These are phyloP conservation scores for Sphaerosporella brunnea DNA, from an alignment of 495 filamentous ascomycete genomes.

Conservation along the genomic window DNA sequence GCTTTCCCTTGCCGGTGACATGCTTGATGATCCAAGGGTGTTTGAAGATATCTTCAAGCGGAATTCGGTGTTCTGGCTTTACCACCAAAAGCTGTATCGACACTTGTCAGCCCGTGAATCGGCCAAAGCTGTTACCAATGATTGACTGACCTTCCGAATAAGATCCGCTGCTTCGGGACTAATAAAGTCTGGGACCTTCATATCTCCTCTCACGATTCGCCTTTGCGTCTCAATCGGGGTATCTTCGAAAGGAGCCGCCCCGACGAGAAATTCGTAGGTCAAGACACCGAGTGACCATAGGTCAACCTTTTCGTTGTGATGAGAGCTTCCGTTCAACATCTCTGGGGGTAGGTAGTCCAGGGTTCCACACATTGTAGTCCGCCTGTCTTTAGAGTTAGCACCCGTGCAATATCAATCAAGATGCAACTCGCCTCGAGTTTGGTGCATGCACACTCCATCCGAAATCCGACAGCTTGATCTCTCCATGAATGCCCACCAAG, in stretches of 20 bases:
- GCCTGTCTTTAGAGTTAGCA: conserved; percentile 20
- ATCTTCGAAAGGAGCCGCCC: conserved; percentile 93
- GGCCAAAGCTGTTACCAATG: background rate
- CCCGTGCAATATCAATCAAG: background rate
- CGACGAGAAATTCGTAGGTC: conserved; percentile 91
- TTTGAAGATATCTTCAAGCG: conserved; percentile 69
- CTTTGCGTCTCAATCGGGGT: conserved; percentile 86
- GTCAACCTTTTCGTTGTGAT: conserved; percentile 87
- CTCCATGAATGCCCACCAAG: conserved; percentile 86
- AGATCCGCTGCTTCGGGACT: conserved; percentile 81
- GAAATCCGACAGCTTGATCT: conserved; percentile 97
- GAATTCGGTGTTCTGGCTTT: conserved; percentile 82
- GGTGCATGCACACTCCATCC: conserved; percentile 97
- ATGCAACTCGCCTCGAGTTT: conserved; percentile 45
- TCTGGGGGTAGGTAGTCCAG: conserved; percentile 94
- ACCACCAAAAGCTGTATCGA: conserved; percentile 61
- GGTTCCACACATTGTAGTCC: conserved; percentile 92
- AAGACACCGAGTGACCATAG: conserved; percentile 89
- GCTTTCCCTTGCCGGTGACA: conserved; percentile 35
- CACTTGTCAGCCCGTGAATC: background rate
- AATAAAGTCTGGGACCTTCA: conserved; percentile 79
- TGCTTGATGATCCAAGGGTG: conserved; percentile 98
- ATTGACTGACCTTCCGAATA: conserved; percentile 56
- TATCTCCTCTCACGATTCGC: conserved; percentile 74
- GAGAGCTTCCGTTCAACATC: conserved; percentile 82